phyloP scores from a whole-genome alignment of 305 asterid species.

The Fraxinus xanthoxyloides region DNA sequence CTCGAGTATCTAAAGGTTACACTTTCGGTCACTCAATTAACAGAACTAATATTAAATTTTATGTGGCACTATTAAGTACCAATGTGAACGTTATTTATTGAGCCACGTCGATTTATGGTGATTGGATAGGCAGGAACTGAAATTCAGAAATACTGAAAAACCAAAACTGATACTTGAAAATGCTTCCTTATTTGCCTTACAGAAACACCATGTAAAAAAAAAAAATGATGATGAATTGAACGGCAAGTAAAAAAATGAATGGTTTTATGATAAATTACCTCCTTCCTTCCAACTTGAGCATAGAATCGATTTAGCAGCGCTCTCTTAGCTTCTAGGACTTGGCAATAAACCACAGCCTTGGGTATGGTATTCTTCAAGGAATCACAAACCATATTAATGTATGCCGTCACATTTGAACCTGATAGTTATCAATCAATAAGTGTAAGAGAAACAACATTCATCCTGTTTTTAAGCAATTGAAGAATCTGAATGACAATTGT shows the following conservation, averaged over 20 bases:
- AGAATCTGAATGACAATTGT: neutral
- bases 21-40: neutral
- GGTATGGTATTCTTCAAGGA: constrained; percentile 79
- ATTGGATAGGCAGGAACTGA: neutral
- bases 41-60: neutral
- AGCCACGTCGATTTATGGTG: neutral
- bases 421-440: constrained; percentile 18
- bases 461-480: neutral
- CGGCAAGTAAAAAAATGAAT: neutral
- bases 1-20: neutral
- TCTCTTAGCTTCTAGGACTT: constrained; percentile 88
- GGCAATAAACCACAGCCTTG: constrained; percentile 95
- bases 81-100: neutral
- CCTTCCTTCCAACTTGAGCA: constrained; percentile 85
- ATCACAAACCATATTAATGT: constrained; percentile 82
- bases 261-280: constrained; percentile 46
- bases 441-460: neutral
- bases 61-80: neutral
- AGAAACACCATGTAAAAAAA: neutral
- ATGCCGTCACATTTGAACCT: constrained; percentile 84
- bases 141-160: neutral
- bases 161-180: neutral
- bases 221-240: neutral
- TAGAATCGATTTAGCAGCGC: constrained; percentile 71
- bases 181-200: neutral